Conservation (phyloP, 345 rosid species). For the Rhodamnia rubescens region DNA sequence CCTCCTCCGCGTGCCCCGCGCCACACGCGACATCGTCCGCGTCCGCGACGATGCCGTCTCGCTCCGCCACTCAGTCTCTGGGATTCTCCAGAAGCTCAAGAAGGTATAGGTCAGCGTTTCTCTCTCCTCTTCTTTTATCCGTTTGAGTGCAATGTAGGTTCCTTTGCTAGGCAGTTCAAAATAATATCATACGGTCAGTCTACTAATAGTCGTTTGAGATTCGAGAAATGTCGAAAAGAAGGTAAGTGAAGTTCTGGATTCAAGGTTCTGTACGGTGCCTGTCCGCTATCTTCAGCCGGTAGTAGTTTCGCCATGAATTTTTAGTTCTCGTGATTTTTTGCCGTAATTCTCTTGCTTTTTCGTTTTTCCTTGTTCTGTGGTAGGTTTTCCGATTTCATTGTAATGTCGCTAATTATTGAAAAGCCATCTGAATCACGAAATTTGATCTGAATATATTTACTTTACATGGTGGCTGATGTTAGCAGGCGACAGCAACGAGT, state of each 20-base stretch:
- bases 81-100: conserved; percentile 85
- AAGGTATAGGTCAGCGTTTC: conserved; percentile 28
- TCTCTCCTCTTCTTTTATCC: background rate
- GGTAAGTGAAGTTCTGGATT: background rate
- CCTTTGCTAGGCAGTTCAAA: background rate
- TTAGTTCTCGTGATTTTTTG: background rate
- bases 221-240: background rate
- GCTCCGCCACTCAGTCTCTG: conserved; percentile 66
- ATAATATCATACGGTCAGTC: background rate
- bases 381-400: background rate
- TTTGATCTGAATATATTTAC: background rate
- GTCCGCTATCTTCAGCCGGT: background rate
- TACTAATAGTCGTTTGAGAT: background rate
- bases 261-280: background rate
- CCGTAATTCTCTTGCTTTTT: background rate
- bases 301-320: background rate
- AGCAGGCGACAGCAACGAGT: background rate
- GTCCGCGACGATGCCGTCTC: conserved; percentile 89
- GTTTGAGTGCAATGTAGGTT: background rate
- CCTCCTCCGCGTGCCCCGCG: conserved; percentile 92
- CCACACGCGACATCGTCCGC: conserved; percentile 85
- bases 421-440: background rate
- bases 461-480: background rate
- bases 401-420: background rate
- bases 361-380: background rate